A percentile compares a stretch with the other conserved stretches of the same genome.
These are phyloP conservation scores for Alternaria metachromatica DNA, from an alignment of 2,329 filamentous ascomycete species.

Conservation along the genomic window DNA sequence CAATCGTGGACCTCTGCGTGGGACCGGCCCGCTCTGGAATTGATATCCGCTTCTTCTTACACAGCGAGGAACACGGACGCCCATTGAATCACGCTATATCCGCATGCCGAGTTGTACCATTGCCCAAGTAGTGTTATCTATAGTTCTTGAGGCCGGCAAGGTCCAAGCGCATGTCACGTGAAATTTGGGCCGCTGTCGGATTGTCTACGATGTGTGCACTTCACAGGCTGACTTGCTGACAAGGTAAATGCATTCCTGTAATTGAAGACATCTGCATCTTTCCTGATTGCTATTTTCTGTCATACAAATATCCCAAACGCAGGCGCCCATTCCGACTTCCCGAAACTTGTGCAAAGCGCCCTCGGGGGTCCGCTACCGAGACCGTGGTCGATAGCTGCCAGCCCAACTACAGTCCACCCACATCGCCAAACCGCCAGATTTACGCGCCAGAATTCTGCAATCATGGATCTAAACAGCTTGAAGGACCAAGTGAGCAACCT, in stretches of 20 bases:
- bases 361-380: conserved; percentile 17
- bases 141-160: neutral
- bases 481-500: conserved; percentile 90
- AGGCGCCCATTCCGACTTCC: neutral
- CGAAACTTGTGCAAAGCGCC: neutral
- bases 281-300: neutral
- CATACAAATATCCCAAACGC: neutral
- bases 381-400: conserved; percentile 12
- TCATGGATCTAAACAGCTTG: conserved; percentile 85
- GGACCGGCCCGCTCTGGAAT: neutral
- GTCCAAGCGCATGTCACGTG: conserved; percentile 10
- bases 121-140: neutral
- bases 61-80: neutral
- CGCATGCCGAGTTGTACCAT: neutral
- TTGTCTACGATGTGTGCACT: neutral
- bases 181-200: neutral
- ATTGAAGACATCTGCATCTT: neutral
- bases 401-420: conserved; percentile 7
- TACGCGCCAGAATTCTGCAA: conserved; percentile 31
- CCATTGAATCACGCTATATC: neutral
- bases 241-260: neutral
- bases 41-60: neutral
- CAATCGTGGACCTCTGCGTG: neutral
- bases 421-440: neutral
- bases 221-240: neutral